Conservation (phyloP, 1,284 basidiomycete genomes). For the Heterobasidion annosum region DNA sequence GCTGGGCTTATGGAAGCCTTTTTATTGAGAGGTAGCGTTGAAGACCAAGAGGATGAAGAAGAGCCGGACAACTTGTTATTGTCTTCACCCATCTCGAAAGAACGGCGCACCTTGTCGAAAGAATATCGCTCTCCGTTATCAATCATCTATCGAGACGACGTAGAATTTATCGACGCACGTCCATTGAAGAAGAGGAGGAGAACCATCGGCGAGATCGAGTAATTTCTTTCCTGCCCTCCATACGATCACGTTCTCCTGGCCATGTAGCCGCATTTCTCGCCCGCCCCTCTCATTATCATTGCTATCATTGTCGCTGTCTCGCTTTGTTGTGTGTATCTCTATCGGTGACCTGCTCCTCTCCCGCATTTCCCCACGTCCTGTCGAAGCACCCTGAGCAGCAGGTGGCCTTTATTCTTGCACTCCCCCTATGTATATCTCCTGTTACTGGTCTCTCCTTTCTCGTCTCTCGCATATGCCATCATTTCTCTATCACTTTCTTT, state of each 20-base stretch:
- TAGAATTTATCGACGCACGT: constrained; percentile 5
- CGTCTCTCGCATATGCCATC: neutral
- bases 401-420: neutral
- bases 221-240: neutral
- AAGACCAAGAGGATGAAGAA: constrained; percentile 7
- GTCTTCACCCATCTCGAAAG: constrained; percentile 11
- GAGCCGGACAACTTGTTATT: constrained; percentile 10
- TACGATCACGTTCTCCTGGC: neutral
- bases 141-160: constrained; percentile 11
- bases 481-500: neutral
- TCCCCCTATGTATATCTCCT: neutral
- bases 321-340: constrained; percentile 5
- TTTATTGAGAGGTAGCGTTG: constrained; percentile 16
- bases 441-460: neutral
- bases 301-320: constrained; percentile 6
- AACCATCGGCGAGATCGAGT: constrained; percentile 16
- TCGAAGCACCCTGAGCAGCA: neutral
- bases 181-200: constrained; percentile 16
- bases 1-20: constrained; percentile 50
- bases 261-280: neutral
- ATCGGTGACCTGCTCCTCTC: neutral
- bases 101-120: constrained; percentile 8
- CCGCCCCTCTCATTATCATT: neutral
- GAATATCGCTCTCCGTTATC: neutral
- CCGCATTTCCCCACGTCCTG: neutral